Evolutionary conservation across 768 basidiomycete species (phyloP).

Genomic region (Termitomyces sp.): DNA sequence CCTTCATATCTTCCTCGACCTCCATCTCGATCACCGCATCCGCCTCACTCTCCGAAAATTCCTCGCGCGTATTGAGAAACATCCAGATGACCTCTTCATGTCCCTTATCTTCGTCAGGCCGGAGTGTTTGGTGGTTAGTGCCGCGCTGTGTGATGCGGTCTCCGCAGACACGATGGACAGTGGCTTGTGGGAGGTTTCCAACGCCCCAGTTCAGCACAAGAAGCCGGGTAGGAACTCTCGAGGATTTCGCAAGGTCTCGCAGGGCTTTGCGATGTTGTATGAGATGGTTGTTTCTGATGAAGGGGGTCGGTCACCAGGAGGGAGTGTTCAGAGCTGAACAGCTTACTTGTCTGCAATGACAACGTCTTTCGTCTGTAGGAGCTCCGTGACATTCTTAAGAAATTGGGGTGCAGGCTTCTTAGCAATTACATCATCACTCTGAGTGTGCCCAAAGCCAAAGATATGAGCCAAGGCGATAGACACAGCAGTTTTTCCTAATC

Average conservation of each 20-base stretch:
- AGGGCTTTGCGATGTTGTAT: constrained; percentile 72
- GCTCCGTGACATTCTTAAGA: constrained; percentile 59
- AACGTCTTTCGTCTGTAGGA: constrained; percentile 60
- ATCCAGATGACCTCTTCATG: constrained; percentile 83
- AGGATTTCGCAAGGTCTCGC: constrained; percentile 41
- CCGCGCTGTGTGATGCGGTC: constrained; percentile 75
- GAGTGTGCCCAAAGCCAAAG: constrained; percentile 87
- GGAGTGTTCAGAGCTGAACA: constrained; percentile 15
- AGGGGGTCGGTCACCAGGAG: background rate
- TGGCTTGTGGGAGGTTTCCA: constrained; percentile 47
- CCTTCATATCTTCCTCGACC: constrained; percentile 42
- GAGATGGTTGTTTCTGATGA: constrained; percentile 81
- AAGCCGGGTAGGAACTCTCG: constrained; percentile 56
- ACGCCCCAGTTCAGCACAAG: constrained; percentile 77
- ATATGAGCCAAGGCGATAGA: constrained; percentile 73
- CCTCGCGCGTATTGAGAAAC: constrained; percentile 64
- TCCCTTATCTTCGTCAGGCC: constrained; percentile 37
- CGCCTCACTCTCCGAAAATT: constrained; percentile 45
- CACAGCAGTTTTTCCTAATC: constrained; percentile 83
- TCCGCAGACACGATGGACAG: constrained; percentile 68
- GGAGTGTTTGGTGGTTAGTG: constrained; percentile 79
- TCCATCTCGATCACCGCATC: constrained; percentile 66
- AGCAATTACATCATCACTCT: constrained; percentile 80
- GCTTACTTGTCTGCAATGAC: constrained; percentile 91
- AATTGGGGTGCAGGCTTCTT: constrained; percentile 74